These are phyloP conservation scores for Leccinum olivaceopallidum DNA, from an alignment of 768 basidiomycete genomes.

Conservation along the genomic window DNA sequence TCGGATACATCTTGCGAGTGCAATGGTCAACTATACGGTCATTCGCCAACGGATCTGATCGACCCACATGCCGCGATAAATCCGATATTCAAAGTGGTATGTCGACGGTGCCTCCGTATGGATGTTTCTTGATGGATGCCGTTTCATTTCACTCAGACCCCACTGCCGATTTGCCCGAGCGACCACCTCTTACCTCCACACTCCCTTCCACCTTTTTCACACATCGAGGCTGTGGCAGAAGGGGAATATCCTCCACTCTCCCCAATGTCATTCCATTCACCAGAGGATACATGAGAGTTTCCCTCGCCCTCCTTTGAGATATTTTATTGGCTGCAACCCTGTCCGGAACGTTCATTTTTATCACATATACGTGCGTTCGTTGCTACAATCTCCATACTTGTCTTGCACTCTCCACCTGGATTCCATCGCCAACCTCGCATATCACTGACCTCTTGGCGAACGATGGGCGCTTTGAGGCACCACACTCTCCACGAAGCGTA, in stretches of 20 bases:
- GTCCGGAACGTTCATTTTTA: slow-evolving; percentile 30
- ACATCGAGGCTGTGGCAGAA: slow-evolving; percentile 82
- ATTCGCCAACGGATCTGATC: slow-evolving; percentile 60
- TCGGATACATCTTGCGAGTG: slow-evolving; percentile 49
- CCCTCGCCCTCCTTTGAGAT: slow-evolving; percentile 21
- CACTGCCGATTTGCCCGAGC: slow-evolving; percentile 47
- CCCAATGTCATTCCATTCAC: slow-evolving; percentile 68
- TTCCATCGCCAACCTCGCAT: slow-evolving; percentile 12
- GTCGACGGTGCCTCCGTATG: slow-evolving; percentile 31
- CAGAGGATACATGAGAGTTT: slow-evolving; percentile 42
- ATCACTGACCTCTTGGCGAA: slow-evolving; percentile 22
- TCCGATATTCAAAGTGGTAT: slow-evolving; percentile 89
- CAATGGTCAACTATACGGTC: slow-evolving; percentile 49
- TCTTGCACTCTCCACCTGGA: slow-evolving; percentile 31
- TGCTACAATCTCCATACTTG: slow-evolving; percentile 30
- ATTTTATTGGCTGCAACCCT: slow-evolving; percentile 24
- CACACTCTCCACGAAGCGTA: slow-evolving; percentile 13
- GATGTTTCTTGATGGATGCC: slow-evolving; percentile 10
- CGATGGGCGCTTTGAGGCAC: slow-evolving; percentile 7
- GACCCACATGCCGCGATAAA: slow-evolving; percentile 73
- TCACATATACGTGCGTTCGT: slow-evolving; percentile 28
- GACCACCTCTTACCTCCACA: slow-evolving; percentile 43
- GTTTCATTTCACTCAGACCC: slow-evolving; percentile 41
- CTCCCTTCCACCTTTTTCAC: slow-evolving; percentile 73
- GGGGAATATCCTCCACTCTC: slow-evolving; percentile 72